Base-by-base conservation (phyloP, 805 yeast species). In the Yarrowia sp. region DNA sequence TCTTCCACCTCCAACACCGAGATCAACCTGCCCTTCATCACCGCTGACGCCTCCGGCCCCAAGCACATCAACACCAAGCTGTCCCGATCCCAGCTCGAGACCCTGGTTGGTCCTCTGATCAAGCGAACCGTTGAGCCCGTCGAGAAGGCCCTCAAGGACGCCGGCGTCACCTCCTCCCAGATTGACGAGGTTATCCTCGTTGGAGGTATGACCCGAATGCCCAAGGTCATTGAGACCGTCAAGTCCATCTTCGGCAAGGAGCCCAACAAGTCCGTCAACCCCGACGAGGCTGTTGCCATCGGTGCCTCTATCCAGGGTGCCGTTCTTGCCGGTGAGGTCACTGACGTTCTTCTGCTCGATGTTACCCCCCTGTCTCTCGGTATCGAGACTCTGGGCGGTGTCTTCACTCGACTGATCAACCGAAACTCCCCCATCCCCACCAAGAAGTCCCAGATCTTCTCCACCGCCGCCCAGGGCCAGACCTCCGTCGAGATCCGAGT, bases 271-370 rank as follows among this genome's bases (percentile, higher is more conserved):
- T 87, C 94, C 67, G 97, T 92, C 74, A 92, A 92, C 87, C 98
- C 98, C 61, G 96, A 90, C 77, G 96, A 90, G 83, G 96, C 96
- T 58, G 96, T 90, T 70, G 95, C 96, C 73, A 87, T 92, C 81
- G 98, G 98, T 82, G 98, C 98, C 72, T 97, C 97, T 69, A 93
- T 92, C 74, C 98, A 92, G 83, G 98, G 97, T 81, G 98, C 97
- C 75, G 96, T 92, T 71, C 84, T 92, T 71, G 90, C 96, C 69
- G 98, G 98, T 80, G 96, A 91, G 80, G 97, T 92, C 72, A 91
- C 90, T 78, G 97, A 92, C 77, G 97, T 92, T 72, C 85, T 92
- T 72, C 82, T 92, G 73, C 86, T 92, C 75, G 98, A 92, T 81
- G 96, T 90, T 67, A 90, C 95, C 53, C 96, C 96, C 77, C 85